Conservation (phyloP, 768 basidiomycete genomes). For the Zangia roseola region DNA sequence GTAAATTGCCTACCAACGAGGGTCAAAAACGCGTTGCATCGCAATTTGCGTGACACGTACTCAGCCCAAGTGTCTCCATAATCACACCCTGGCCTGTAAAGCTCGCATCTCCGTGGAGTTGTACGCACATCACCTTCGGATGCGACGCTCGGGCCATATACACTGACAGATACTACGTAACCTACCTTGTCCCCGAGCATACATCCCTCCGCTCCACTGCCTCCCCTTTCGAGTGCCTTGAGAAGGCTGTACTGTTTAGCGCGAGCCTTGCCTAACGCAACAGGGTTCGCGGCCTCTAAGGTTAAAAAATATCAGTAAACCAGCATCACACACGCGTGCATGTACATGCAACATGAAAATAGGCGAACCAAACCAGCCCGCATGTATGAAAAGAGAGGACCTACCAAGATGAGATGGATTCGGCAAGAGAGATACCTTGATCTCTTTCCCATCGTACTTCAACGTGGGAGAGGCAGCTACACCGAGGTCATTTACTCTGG, state of each 20-base stretch:
- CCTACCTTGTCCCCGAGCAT: conserved; percentile 34
- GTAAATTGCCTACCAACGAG: conserved; percentile 62
- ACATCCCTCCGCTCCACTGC: conserved; percentile 19
- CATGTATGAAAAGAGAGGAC: conserved; percentile 4
- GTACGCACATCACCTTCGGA: conserved; percentile 82
- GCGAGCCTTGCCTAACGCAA: conserved; percentile 86
- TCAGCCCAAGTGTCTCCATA: conserved; percentile 85
- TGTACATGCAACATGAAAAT: background rate
- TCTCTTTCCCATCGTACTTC: conserved; percentile 43
- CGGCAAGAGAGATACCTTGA: conserved; percentile 77
- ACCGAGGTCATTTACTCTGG: background rate
- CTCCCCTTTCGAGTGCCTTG: conserved; percentile 50
- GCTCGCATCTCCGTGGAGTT: conserved; percentile 89
- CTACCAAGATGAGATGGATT: conserved; percentile 77
- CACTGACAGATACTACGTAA: background rate
- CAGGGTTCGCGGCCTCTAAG: conserved; percentile 82
- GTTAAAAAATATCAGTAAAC: background rate
- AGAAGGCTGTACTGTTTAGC: conserved; percentile 87
- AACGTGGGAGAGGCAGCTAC: conserved; percentile 66
- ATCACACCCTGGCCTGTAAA: conserved; percentile 90
- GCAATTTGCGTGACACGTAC: conserved; percentile 38
- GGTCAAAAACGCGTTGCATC: background rate
- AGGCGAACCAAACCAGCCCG: background rate
- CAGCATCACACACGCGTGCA: background rate
- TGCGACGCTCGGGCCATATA: conserved; percentile 9